Conservation (phyloP, 2,329 filamentous ascomycete genomes). For the Proliferodiscus dingleyae region DNA sequence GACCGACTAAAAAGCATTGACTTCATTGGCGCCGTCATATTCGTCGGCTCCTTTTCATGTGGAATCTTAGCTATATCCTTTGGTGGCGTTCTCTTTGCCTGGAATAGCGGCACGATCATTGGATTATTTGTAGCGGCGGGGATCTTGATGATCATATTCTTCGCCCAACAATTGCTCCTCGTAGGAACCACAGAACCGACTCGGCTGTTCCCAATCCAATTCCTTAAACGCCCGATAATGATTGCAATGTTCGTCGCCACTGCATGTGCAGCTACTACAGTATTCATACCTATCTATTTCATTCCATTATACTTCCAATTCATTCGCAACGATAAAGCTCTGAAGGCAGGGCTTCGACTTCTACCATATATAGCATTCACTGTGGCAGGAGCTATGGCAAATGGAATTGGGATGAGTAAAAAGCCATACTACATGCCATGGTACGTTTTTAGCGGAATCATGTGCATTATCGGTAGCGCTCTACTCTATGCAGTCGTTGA, state of each 20-base stretch:
- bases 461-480: not conserved
- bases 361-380: constrained; percentile 36
- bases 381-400: constrained; percentile 9
- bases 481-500: not conserved
- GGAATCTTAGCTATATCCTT: constrained; percentile 46
- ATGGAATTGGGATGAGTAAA: not conserved
- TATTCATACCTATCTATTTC: constrained; percentile 39
- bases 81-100: constrained; percentile 45
- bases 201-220: constrained; percentile 42
- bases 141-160: constrained; percentile 21
- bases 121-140: constrained; percentile 37
- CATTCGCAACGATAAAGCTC: constrained; percentile 33
- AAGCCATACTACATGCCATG: not conserved
- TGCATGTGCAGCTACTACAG: constrained; percentile 29
- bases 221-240: constrained; percentile 26
- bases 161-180: constrained; percentile 9
- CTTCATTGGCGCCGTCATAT: constrained; percentile 41
- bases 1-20: constrained; percentile 32
- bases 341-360: constrained; percentile 32
- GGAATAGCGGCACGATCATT: constrained; percentile 36
- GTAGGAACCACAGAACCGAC: constrained; percentile 21
- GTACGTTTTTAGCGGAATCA: not conserved
- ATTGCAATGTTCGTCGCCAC: constrained; percentile 41
- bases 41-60: constrained; percentile 36
- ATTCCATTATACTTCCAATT: constrained; percentile 45